phyloP scores from a whole-genome alignment of 108 stramenopile genomes.

The Nitzschia sp. region DNA sequence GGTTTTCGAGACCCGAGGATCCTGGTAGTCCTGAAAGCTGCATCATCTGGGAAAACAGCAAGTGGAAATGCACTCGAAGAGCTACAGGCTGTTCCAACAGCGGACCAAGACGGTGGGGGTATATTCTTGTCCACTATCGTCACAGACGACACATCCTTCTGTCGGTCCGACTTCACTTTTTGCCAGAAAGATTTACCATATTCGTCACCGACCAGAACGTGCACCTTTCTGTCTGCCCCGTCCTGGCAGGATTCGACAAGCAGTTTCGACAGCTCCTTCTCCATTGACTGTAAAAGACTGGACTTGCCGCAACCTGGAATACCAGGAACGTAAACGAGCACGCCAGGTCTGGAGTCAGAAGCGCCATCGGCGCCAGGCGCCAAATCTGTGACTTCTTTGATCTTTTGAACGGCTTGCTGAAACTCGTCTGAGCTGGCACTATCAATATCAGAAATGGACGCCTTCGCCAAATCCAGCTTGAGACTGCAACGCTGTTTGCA shows the following conservation, averaged over 20 bases:
- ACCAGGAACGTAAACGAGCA: slow-evolving; percentile 75
- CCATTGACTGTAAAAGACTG: slow-evolving; percentile 34
- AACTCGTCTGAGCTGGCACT: not conserved
- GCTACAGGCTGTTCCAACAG: slow-evolving; percentile 39
- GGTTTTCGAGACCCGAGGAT: slow-evolving; percentile 38
- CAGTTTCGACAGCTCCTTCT: slow-evolving; percentile 7
- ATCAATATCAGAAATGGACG: not conserved
- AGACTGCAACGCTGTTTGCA: not conserved
- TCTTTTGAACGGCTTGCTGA: not conserved
- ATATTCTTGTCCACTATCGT: slow-evolving; percentile 79
- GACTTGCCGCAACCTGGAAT: slow-evolving; percentile 90
- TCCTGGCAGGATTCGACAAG: slow-evolving; percentile 7
- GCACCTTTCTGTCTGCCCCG: slow-evolving; percentile 16
- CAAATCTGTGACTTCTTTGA: slow-evolving; percentile 10
- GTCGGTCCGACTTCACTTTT: slow-evolving; percentile 39
- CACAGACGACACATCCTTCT: slow-evolving; percentile 50
- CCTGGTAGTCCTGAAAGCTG: slow-evolving; percentile 40
- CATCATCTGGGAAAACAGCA: slow-evolving; percentile 61
- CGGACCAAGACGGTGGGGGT: slow-evolving; percentile 57
- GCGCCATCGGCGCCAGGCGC: slow-evolving; percentile 6
- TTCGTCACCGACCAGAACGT: slow-evolving; percentile 12
- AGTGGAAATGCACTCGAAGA: slow-evolving; percentile 47
- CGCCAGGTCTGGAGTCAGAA: slow-evolving; percentile 20
- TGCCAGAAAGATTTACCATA: slow-evolving; percentile 38
- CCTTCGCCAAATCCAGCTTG: not conserved